A percentile compares a stretch with the other conserved stretches of the same genome.
Conservation (phyloP, 352 stramenopile species). For the Pythium myriotylum region DNA sequence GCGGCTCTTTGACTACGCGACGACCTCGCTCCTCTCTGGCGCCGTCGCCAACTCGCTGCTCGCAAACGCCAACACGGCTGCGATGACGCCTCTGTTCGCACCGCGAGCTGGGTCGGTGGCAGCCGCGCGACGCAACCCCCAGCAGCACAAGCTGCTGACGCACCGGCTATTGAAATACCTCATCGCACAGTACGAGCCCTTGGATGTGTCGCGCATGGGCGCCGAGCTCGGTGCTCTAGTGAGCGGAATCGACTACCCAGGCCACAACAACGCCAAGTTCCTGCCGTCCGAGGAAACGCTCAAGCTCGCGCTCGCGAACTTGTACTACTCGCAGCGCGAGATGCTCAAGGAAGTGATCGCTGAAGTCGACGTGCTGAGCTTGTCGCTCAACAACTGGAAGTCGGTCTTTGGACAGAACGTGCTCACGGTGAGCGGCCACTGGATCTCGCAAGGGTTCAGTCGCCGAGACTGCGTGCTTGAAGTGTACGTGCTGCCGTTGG, state of each 20-base stretch:
- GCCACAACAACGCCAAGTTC: constrained; percentile 26
- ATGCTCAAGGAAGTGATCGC: constrained; percentile 81
- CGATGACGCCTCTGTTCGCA: constrained; percentile 10
- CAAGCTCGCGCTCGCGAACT: constrained; percentile 68
- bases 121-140: constrained; percentile 16
- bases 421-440: constrained; percentile 77
- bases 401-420: constrained; percentile 79
- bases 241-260: constrained; percentile 41
- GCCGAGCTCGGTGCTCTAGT: constrained; percentile 61
- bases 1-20: constrained; percentile 57
- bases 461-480: constrained; percentile 78
- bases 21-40: constrained; percentile 32
- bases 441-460: constrained; percentile 75
- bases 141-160: constrained; percentile 64
- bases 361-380: constrained; percentile 69
- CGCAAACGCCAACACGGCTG: neutral
- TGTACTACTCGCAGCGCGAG: constrained; percentile 83
- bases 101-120: constrained; percentile 2
- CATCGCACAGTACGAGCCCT: constrained; percentile 74
- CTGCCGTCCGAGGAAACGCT: constrained; percentile 69
- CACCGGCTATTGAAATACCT: constrained; percentile 76
- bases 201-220: constrained; percentile 73
- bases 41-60: constrained; percentile 30
- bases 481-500: constrained; percentile 73
- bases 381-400: constrained; percentile 84